A percentile compares a stretch with the other conserved stretches of the same genome.
phyloP scores from a whole-genome alignment of 768 basidiomycete genomes.

The Mycena venus region DNA sequence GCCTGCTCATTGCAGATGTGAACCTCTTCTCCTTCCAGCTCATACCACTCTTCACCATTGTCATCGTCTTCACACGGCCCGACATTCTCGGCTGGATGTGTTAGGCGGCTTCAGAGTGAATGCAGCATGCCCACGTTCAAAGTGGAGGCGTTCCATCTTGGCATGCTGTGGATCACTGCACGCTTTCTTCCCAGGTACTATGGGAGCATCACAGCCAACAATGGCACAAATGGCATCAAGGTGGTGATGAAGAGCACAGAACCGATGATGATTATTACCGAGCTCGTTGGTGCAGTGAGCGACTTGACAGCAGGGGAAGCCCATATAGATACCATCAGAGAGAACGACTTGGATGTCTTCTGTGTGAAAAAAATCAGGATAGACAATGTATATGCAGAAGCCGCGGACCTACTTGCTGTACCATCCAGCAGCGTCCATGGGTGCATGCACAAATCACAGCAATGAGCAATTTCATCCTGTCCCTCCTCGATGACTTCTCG shows the following conservation, averaged over 20 bases:
- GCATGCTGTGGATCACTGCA: conserved; percentile 15
- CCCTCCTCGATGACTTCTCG: conserved; percentile 36
- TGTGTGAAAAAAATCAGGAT: no score
- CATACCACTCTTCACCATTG: not conserved
- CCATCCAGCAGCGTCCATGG: not conserved
- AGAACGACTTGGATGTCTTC: conserved; percentile 27
- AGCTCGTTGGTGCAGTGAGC: conserved; percentile 14
- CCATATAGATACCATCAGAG: conserved; percentile 31
- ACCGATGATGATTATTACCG: conserved; percentile 32
- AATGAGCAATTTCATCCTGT: conserved; percentile 43
- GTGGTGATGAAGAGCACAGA: conserved; percentile 26
- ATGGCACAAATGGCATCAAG: conserved; percentile 27
- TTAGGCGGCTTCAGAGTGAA: not conserved
- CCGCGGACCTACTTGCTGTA: no score
- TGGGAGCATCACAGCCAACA: conserved; percentile 23
- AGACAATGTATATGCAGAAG: not conserved
- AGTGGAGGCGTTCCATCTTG: conserved; percentile 18
- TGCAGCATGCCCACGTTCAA: not conserved
- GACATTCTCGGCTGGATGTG: no score
- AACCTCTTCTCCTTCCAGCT: not conserved
- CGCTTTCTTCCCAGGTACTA: conserved; percentile 9
- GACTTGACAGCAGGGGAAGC: conserved; percentile 21
- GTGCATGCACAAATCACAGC: conserved; percentile 31
- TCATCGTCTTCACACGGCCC: no score
- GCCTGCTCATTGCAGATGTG: not conserved